phyloP scores from a whole-genome alignment of 2,329 filamentous ascomycete species.

The Aspergillus ruber region DNA sequence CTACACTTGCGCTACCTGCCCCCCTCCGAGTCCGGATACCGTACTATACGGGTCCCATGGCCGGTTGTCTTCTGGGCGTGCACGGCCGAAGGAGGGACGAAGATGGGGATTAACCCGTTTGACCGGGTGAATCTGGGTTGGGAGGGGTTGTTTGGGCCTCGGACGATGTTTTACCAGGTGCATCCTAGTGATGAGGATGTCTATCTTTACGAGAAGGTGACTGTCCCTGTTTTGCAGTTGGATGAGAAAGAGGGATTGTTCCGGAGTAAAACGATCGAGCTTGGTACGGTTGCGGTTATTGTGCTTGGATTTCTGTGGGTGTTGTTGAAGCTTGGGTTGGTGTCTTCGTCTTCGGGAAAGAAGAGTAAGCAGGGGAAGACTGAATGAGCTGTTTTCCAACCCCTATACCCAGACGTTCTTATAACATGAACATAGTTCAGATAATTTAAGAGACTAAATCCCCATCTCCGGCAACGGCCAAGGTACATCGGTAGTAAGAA shows the following conservation, averaged over 20 bases:
- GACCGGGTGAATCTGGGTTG: conserved; percentile 80
- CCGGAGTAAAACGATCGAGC: conserved; percentile 35
- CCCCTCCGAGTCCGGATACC: conserved; percentile 52
- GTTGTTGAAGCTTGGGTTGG: conserved; percentile 49
- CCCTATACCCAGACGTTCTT: background rate
- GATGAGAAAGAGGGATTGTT: conserved; percentile 41
- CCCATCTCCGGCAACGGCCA: conserved; percentile 23
- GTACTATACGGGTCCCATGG: conserved; percentile 60
- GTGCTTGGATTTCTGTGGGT: conserved; percentile 64
- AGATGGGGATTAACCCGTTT: conserved; percentile 74
- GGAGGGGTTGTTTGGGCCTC: conserved; percentile 68
- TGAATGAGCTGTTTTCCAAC: conserved; percentile 11
- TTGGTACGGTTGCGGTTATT: conserved; percentile 55
- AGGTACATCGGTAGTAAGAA: conserved; percentile 27
- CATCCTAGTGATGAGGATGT: conserved; percentile 36
- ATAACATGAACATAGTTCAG: background rate
- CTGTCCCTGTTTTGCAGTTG: conserved; percentile 60
- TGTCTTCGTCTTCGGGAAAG: conserved; percentile 15
- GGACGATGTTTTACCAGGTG: conserved; percentile 79
- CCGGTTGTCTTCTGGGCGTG: conserved; percentile 91
- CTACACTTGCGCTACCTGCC: conserved; percentile 78
- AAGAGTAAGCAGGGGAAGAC: conserved; percentile 18
- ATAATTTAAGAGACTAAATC: conserved; percentile 8
- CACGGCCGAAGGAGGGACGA: conserved; percentile 50
- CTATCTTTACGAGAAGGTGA: conserved; percentile 48